Base-by-base conservation (phyloP, 2,329 filamentous ascomycete species). In the Trichoderma cornu-damae region DNA sequence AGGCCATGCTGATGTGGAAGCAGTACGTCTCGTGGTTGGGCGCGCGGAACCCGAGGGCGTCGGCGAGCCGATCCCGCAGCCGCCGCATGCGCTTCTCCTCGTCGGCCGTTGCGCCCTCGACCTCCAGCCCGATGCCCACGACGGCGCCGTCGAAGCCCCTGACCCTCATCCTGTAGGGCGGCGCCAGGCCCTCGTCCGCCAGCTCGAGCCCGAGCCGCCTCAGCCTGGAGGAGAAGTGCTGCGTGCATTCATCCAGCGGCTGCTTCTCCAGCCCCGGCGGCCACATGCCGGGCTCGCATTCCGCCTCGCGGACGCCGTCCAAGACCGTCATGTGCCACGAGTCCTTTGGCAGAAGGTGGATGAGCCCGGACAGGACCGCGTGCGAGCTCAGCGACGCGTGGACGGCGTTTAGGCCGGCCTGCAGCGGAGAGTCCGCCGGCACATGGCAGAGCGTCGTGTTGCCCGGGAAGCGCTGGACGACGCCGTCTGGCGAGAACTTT, bases 261-360 rank as follows among this genome's bases (percentile, higher is more conserved):
- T 43, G 20, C 49, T 59, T 61, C 8, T 60, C 59, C 42, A 58
- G 34, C 2, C 59, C 62, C 7, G 46, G 26, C 2, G 63, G 61
- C 62, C 62, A 63, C 60, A 61, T 63, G 14, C 58, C 59, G 1
- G 61, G 57, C 30, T 64, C 61, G 26, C 60, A 59, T 37, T 65
- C 59, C 3, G n/a, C 20, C 37, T 63, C 62, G 9, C 60, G 59
- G n/a, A 62, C 51, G 22, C 63, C 63, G 24, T 63, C 63, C 6
- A 64, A 40, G 28, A 64, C 60, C 9, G 63, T 65, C 63, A 65
- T 65, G 57, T 63, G 63, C 63, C 63, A 65, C 24, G 62, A 63
- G 11, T 49, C 28, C 12, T 47, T 60, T 0, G 63, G 63, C 20
- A 65, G 24, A 11, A 65, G 59, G 20, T 55, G 59, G 40, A 62